These are phyloP conservation scores for Bombardia bombarda DNA, from an alignment of 495 filamentous ascomycete genomes.

Conservation along the genomic window DNA sequence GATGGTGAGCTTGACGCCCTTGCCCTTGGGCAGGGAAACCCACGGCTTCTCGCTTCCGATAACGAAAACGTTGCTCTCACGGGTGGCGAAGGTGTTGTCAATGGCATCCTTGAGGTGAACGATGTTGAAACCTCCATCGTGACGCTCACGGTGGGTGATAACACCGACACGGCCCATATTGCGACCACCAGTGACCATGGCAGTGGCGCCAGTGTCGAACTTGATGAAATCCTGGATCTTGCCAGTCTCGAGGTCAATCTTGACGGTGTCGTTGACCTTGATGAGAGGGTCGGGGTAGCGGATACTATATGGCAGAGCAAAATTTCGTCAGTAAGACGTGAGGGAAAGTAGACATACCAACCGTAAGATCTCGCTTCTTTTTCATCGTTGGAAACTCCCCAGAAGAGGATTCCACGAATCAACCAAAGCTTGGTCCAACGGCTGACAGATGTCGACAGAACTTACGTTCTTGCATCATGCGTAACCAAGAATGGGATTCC, in stretches of 20 bases:
- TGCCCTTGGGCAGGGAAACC: slow-evolving; percentile 98
- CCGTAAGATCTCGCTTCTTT: slow-evolving; percentile 27
- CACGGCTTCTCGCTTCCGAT: slow-evolving; percentile 97
- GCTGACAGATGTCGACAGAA: slow-evolving; percentile 91
- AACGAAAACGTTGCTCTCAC: slow-evolving; percentile 97
- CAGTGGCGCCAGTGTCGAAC: slow-evolving; percentile 95
- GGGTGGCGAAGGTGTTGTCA: slow-evolving; percentile 98
- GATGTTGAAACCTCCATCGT: slow-evolving; percentile 99
- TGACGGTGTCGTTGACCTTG: slow-evolving; percentile 99
- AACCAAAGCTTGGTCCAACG: slow-evolving; percentile 98
- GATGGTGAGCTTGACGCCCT: slow-evolving; percentile 99
- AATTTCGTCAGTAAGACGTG: slow-evolving; percentile 31
- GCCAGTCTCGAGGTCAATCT: slow-evolving; percentile 92
- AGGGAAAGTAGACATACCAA: slow-evolving; percentile 35
- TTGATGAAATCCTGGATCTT: slow-evolving; percentile 94
- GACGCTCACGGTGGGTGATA: slow-evolving; percentile 98
- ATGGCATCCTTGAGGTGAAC: slow-evolving; percentile 99
- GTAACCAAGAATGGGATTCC: slow-evolving; percentile 99
- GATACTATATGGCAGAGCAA: slow-evolving; percentile 53
- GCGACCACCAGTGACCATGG: slow-evolving; percentile 96
- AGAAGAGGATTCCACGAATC: slow-evolving; percentile 30
- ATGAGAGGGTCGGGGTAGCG: slow-evolving; percentile 96
- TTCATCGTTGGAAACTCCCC: slow-evolving; percentile 6
- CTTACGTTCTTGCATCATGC: slow-evolving; percentile 99
- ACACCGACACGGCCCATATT: slow-evolving; percentile 99